These are phyloP conservation scores for Lentinus brumalis DNA, from an alignment of 768 basidiomycete species.

Conservation along the genomic window DNA sequence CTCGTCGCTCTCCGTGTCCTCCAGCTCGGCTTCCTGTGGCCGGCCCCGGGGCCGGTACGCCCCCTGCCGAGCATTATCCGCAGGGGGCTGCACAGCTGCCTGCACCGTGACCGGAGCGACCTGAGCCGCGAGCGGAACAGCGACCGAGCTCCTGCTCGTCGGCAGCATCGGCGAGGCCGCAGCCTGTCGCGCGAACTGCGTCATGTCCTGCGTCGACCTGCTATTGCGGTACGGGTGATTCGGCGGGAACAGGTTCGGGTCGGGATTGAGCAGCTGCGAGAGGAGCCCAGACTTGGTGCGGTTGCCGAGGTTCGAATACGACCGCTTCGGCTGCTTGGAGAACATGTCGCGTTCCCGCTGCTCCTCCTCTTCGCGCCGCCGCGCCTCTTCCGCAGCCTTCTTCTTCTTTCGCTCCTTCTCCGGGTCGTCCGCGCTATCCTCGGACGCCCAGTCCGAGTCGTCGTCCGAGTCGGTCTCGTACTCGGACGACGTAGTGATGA, in stretches of 20 bases:
- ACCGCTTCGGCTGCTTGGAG: conserved; percentile 66
- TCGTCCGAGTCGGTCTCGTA: conserved; percentile 57
- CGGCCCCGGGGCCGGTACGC: conserved; percentile 67
- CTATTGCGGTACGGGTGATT: conserved; percentile 61
- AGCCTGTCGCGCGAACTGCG: conserved; percentile 26
- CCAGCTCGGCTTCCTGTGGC: conserved; percentile 66
- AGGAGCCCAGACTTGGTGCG: conserved; percentile 60
- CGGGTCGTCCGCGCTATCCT: conserved; percentile 39
- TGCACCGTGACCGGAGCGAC: conserved; percentile 49
- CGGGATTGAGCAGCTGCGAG: conserved; percentile 72
- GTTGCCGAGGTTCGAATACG: conserved; percentile 56
- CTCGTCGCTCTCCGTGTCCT: conserved; percentile 53
- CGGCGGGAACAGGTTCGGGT: conserved; percentile 58
- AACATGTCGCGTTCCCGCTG: conserved; percentile 72
- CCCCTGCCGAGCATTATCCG: conserved; percentile 15
- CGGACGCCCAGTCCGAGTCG: conserved; percentile 59
- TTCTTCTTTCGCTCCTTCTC: conserved; percentile 24
- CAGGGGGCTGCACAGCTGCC: conserved; percentile 28
- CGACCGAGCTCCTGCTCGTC: conserved; percentile 59
- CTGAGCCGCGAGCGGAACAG: conserved; percentile 56
- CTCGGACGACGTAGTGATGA: conserved; percentile 51
- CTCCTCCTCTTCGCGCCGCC: conserved; percentile 53
- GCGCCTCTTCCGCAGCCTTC: conserved; percentile 29
- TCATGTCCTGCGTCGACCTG: conserved; percentile 52
- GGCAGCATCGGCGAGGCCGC: conserved; percentile 31